These are phyloP conservation scores for Populus hybrid DNA, from an alignment of 441 rosid species.

Conservation along the genomic window DNA sequence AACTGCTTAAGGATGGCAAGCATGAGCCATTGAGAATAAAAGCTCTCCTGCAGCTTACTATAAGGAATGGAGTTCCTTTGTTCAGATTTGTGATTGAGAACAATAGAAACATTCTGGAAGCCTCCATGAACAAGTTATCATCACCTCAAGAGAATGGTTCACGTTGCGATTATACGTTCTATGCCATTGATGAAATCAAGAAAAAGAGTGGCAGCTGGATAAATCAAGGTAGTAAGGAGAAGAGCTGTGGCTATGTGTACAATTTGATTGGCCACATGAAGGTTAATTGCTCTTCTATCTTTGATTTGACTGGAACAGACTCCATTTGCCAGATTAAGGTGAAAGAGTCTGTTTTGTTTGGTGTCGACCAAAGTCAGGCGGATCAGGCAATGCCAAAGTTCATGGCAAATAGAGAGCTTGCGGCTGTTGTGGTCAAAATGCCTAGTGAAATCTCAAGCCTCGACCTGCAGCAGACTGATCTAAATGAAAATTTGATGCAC, in stretches of 20 bases:
- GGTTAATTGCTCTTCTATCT: constrained; percentile 25
- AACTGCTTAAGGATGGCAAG: constrained; percentile 32
- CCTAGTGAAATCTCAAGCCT: constrained; percentile 19
- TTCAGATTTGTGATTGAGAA: constrained; percentile 61
- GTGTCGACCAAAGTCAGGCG: constrained; percentile 36
- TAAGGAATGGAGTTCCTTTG: constrained; percentile 61
- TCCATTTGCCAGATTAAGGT: constrained; percentile 16
- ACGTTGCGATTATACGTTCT: constrained; percentile 47
- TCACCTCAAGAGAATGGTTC: constrained; percentile 38
- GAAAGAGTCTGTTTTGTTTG: constrained; percentile 59
- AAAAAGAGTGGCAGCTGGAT: constrained; percentile 69
- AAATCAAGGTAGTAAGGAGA: constrained; percentile 54
- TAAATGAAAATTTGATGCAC: neutral
- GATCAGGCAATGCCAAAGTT: constrained; percentile 33
- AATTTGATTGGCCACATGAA: constrained; percentile 67
- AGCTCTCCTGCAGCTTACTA: constrained; percentile 60
- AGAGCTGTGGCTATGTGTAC: constrained; percentile 43
- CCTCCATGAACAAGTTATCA: constrained; percentile 38
- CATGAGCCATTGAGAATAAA: constrained; percentile 28
- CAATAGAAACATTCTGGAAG: constrained; percentile 56
- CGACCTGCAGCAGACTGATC: constrained; percentile 14
- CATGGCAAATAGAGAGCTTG: constrained; percentile 52
- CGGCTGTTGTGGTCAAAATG: constrained; percentile 53
- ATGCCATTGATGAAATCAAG: constrained; percentile 62
- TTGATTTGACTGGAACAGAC: constrained; percentile 28